Conservation (phyloP, 257 asterid species). For the Verbascum thapsus region DNA sequence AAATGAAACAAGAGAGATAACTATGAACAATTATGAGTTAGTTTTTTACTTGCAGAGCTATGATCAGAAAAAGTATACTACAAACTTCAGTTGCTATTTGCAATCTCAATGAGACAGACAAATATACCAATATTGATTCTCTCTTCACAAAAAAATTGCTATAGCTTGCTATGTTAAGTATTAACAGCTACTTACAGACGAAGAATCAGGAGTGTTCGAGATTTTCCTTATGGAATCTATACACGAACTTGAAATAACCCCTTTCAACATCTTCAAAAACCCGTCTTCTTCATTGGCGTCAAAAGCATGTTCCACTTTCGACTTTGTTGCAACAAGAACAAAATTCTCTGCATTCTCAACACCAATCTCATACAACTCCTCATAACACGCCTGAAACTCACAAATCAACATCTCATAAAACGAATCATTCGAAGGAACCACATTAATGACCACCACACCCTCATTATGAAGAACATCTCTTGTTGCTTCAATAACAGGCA, state of each 20-base stretch:
- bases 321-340: slow-evolving; percentile 64
- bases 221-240: slow-evolving; percentile 53
- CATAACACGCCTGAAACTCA: slow-evolving; percentile 50
- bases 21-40: too few species aligned
- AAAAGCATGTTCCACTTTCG: slow-evolving; percentile 27
- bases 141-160: too few species aligned
- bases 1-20: too few species aligned
- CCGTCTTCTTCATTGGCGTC: slow-evolving; percentile 29
- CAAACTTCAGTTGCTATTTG: too few species aligned
- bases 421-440: slow-evolving; percentile 48
- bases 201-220: too few species aligned
- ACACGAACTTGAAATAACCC: slow-evolving; percentile 42
- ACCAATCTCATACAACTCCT: slow-evolving; percentile 68
- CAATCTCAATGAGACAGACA: too few species aligned
- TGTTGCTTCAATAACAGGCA: slow-evolving; percentile 50
- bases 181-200: too few species aligned
- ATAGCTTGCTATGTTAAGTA: too few species aligned
- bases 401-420: slow-evolving; percentile 43
- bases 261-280: slow-evolving; percentile 50
- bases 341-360: slow-evolving; percentile 80
- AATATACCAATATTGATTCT: too few species aligned
- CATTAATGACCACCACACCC: slow-evolving; percentile 61
- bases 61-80: too few species aligned
- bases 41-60: too few species aligned
- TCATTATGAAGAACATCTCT: slow-evolving; percentile 42